A percentile compares a stretch with the other conserved stretches of the same genome.
These are phyloP conservation scores for Darksidea phi DNA, from an alignment of 495 filamentous ascomycete genomes.

Conservation along the genomic window DNA sequence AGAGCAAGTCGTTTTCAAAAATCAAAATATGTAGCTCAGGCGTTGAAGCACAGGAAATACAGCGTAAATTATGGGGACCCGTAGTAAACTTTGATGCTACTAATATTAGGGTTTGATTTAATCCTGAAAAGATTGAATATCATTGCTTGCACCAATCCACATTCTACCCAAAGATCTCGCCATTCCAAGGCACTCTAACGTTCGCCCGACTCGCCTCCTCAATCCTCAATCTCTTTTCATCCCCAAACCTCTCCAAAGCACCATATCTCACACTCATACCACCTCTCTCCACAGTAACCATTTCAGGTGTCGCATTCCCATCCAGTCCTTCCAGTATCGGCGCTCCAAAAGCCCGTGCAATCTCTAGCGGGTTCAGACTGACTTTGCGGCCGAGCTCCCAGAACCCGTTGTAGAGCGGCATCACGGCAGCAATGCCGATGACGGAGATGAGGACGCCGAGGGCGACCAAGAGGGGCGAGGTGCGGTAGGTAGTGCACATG, in stretches of 20 bases:
- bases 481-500: constrained; percentile 3
- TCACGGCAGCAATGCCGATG: constrained; percentile 38
- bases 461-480: constrained; percentile 2
- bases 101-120: too few species aligned
- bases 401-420: constrained; percentile 26
- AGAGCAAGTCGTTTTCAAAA: too few species aligned
- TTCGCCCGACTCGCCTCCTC: constrained; percentile 20
- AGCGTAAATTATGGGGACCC: too few species aligned
- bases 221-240: constrained; percentile 31
- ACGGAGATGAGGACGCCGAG: constrained; percentile 21
- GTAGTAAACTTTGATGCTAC: too few species aligned
- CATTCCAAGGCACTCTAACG: constrained; percentile 21
- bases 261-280: constrained; percentile 25
- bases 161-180: constrained; percentile 25
- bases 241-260: constrained; percentile 23
- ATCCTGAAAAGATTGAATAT: too few species aligned
- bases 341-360: constrained; percentile 31
- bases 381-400: constrained; percentile 29
- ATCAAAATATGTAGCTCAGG: too few species aligned
- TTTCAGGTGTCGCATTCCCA: constrained; percentile 22
- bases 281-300: constrained; percentile 19
- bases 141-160: too few species aligned
- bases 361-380: constrained; percentile 29
- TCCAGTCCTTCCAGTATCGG: constrained; percentile 29
- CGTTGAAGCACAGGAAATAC: too few species aligned